A percentile compares a stretch with the other conserved stretches of the same genome.
phyloP scores from a whole-genome alignment of 192 early-diverging fungal species.

The Powellomyces hirtus region DNA sequence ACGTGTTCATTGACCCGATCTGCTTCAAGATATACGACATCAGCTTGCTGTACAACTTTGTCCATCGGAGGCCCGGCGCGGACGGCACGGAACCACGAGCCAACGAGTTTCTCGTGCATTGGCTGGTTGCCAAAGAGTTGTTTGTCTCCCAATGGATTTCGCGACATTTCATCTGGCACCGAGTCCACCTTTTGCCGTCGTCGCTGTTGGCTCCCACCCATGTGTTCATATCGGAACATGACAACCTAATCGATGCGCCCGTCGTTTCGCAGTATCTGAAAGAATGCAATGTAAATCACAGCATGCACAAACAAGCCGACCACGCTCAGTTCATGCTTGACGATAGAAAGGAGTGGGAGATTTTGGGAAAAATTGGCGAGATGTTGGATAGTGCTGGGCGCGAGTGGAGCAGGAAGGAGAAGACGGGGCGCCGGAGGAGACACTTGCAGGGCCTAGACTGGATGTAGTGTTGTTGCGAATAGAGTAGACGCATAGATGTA shows the following conservation, averaged over 20 bases:
- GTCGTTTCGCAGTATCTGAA: conserved; percentile 24
- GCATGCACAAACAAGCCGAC: conserved; percentile 7
- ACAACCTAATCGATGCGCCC: conserved; percentile 33
- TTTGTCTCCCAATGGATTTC: conserved; percentile 60
- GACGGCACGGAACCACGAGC: neutral
- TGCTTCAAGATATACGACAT: conserved; percentile 62
- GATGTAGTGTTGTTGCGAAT: too few species aligned
- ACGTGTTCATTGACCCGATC: conserved; percentile 62
- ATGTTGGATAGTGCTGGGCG: neutral
- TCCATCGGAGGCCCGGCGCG: conserved; percentile 27
- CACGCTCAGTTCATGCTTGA: conserved; percentile 34
- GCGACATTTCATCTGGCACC: conserved; percentile 37
- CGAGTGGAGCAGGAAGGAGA: neutral
- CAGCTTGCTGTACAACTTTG: conserved; percentile 55
- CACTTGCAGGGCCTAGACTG: too few species aligned
- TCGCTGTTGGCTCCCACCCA: conserved; percentile 9
- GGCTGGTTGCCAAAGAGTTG: conserved; percentile 58
- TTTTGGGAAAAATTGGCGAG: conserved; percentile 15
- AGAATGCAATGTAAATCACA: conserved; percentile 8
- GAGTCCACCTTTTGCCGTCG: conserved; percentile 27
- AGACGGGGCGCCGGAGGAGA: neutral
- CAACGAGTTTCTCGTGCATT: conserved; percentile 50
- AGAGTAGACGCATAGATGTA: too few species aligned
- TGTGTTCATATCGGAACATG: conserved; percentile 4
- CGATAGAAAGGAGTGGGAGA: conserved; percentile 18